Percentiles rank a stretch among this genome's conserved stretches.
phyloP scores from a whole-genome alignment of 768 basidiomycete species.

The Multifurca ochricompacta region DNA sequence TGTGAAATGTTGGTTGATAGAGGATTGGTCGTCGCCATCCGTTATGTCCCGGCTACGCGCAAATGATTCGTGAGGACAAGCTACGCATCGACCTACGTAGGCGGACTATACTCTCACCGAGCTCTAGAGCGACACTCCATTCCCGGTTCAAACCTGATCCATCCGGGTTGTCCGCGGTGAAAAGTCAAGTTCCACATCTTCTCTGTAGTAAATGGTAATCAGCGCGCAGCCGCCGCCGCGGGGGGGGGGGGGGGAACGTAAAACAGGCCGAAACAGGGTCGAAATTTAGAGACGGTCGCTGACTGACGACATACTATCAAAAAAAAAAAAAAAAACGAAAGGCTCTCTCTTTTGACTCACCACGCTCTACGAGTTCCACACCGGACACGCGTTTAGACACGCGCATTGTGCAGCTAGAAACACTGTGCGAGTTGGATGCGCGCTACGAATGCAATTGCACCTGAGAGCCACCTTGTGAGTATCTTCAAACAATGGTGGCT shows the following conservation, averaged over 20 bases:
- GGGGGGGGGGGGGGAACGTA: too few relatives aligned
- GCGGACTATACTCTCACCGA: conserved; percentile 52
- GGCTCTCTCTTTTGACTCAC: too few relatives aligned
- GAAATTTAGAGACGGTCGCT: too few relatives aligned
- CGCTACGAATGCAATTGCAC: conserved; percentile 47
- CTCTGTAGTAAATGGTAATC: too few relatives aligned
- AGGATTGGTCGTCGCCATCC: conserved; percentile 29
- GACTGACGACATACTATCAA: too few relatives aligned
- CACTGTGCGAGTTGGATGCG: conserved; percentile 41
- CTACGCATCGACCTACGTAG: conserved; percentile 47
- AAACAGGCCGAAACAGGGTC: too few relatives aligned
- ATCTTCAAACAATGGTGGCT: too few relatives aligned
- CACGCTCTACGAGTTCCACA: conserved; percentile 59
- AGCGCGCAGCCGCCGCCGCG: too few relatives aligned
- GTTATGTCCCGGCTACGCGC: background rate
- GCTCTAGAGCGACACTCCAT: conserved; percentile 40
- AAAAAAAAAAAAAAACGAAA: background rate
- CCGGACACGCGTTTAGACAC: conserved; percentile 43
- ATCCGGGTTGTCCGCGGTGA: conserved; percentile 25
- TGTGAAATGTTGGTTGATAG: too few relatives aligned
- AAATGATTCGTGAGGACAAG: conserved; percentile 36
- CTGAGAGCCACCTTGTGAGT: too few relatives aligned
- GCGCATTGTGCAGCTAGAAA: conserved; percentile 60
- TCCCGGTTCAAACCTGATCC: conserved; percentile 13
- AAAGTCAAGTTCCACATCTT: conserved; percentile 48